Percentiles rank a stretch among this genome's conserved stretches.
Evolutionary conservation across 2,329 filamentous ascomycete species (phyloP).

Genomic region (Beauveria rudraprayagi): DNA sequence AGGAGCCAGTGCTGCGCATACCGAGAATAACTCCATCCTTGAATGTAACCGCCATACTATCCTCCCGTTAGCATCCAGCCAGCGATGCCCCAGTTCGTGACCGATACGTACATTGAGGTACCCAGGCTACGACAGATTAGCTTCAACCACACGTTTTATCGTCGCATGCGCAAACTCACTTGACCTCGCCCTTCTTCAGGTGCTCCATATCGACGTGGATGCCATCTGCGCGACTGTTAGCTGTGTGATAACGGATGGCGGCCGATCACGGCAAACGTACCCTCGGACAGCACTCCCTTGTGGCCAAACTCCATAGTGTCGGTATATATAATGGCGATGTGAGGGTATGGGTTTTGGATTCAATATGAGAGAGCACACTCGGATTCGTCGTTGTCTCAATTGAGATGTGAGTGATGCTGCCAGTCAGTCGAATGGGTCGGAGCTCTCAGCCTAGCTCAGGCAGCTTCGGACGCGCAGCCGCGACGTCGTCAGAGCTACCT

Average conservation of each 20-base stretch:
- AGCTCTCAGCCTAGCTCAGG: constrained; percentile 13
- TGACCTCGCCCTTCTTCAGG: constrained; percentile 97
- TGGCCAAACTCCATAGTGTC: constrained; percentile 53
- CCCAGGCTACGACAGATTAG: constrained; percentile 59
- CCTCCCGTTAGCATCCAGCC: constrained; percentile 20
- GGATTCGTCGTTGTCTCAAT: not conserved
- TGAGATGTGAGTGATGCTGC: constrained; percentile 3
- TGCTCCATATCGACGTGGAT: constrained; percentile 99
- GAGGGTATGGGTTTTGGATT: not conserved
- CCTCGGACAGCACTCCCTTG: constrained; percentile 56
- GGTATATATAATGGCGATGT: not conserved
- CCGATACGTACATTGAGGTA: constrained; percentile 76
- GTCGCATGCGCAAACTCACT: constrained; percentile 51
- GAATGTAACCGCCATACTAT: constrained; percentile 97
- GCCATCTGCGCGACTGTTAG: constrained; percentile 60
- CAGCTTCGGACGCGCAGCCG: constrained; percentile 14
- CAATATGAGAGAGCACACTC: not conserved
- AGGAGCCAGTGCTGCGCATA: constrained; percentile 27
- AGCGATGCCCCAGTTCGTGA: constrained; percentile 10
- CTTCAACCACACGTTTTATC: constrained; percentile 14
- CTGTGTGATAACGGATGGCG: constrained; percentile 13
- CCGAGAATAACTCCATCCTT: constrained; percentile 94
- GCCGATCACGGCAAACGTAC: constrained; percentile 31
- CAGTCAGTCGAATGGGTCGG: not conserved
- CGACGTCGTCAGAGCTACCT: constrained; percentile 11